phyloP scores from a whole-genome alignment of 495 filamentous ascomycete species.

The Amniculicola lignicola region DNA sequence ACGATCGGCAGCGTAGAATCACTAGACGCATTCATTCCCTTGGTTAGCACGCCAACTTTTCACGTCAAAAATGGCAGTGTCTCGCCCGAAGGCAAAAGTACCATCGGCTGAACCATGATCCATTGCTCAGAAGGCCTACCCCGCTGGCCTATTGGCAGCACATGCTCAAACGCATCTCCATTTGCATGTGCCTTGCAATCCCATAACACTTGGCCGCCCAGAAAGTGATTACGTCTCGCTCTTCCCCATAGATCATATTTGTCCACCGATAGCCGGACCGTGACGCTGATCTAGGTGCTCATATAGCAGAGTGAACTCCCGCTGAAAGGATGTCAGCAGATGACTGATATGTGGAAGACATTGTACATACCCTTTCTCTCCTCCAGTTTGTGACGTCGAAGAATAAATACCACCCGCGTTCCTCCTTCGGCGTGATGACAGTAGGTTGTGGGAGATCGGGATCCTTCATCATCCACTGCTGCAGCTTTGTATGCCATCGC shows the following conservation, averaged over 20 bases:
- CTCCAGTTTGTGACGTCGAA: constrained; percentile 85
- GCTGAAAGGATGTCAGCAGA: constrained; percentile 46
- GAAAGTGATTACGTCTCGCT: no score
- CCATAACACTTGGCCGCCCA: no score
- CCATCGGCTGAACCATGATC: no score
- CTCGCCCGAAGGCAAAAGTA: no score
- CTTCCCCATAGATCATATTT: background rate
- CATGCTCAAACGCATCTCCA: no score
- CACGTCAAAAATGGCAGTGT: no score
- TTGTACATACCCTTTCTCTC: constrained; percentile 67
- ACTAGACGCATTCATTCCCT: no score
- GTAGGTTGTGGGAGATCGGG: constrained; percentile 66
- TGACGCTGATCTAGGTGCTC: constrained; percentile 67
- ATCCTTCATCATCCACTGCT: constrained; percentile 89
- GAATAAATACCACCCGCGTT: constrained; percentile 84
- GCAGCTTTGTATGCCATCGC: constrained; percentile 86
- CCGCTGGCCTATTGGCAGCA: no score
- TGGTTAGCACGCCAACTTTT: no score
- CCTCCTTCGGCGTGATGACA: constrained; percentile 62
- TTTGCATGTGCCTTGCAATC: no score
- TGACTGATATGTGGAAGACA: background rate
- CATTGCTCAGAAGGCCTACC: no score
- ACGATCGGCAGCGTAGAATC: no score
- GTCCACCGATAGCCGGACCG: constrained; percentile 34
- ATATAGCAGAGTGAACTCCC: constrained; percentile 76